Base-by-base conservation (phyloP, 2,329 filamentous ascomycete species). In the Camillea tinctor region DNA sequence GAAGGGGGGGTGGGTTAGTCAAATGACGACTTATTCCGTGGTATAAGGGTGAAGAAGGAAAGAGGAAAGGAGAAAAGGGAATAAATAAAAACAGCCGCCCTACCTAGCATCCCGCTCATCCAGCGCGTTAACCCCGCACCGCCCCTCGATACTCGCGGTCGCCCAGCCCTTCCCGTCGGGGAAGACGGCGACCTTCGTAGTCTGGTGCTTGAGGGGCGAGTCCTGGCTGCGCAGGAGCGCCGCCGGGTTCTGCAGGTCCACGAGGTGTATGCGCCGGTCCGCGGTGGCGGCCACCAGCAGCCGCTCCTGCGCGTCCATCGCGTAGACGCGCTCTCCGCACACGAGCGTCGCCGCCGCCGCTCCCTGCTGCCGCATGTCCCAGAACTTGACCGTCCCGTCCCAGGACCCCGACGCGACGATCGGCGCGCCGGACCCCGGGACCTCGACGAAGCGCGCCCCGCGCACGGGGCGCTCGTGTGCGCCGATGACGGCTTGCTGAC, bases 311-410 rank as follows among this genome's bases (percentile, higher is more conserved):
- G 72, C 55, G 62, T 75, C 75, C 68, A 77, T 73, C 52, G 71
- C 55, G 60, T 74, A 76, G 56, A 85, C 76, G 57, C 83, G 80
- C 62, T 85, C 82, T 64, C 78, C 74, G 66, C 80, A 82, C 23
- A 76, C 71, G 21, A 85, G 62, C 17, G 74, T 73, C 21, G 75
- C 79, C 57, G 82, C 75, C 57, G 82, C 75, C 5, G 62, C 58
- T 11, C 71, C 75, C 13, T 72, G 72, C 68, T 79, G 77, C 55
- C 83, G 80, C 50, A 84, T 60, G 69, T 86, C 83, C 83, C 83
- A 86, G 73, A 81, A 83, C 68, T 81, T 81, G 66, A 85, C 75
- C 2, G 81, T 85, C 69, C 79, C 80, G 73, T 86, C 83, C 83
- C 83, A 86, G 2, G 82, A 84, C 13, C 72, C 74, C 7, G 74